Evolutionary conservation across 805 yeast species (phyloP), one percentile per base, ranked within the genome.

Genomic region (Isabelozyma pseudorhagii): DNA sequence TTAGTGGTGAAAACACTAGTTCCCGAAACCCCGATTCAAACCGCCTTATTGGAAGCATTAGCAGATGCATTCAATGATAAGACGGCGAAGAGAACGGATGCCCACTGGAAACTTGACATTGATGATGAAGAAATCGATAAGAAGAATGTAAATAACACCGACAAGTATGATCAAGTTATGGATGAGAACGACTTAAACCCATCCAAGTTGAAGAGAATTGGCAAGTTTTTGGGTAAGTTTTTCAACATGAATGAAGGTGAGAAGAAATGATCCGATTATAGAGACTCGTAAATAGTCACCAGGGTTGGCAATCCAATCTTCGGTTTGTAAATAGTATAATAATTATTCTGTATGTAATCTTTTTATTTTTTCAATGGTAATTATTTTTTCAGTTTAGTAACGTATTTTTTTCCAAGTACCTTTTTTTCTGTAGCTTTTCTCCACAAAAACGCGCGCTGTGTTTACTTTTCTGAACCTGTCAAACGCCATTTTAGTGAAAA

Each of bases 51-150:
- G 60, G 99, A 94, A 66, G 97, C 97, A 0, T 77, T 94, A 54
- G 99, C 99, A 1, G 97, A 91, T 62, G 87, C 96, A 2, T 80
- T 87, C 45, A 82, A 87, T 50, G 99, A 94, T 66, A 75, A 75
- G 41, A 78, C 76, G 21, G 99, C 99, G 3, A 87, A 80, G 57
- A 75, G 96, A 54, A 74, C 84, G 10, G 84, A 82, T 60, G 68
- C 69, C 13, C 70, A 72, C 47, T 68, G 71, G 68, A 67, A 68
- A 46, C 51, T 62, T 25, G 73, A 70, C 44, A 39, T 61, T n/a
- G 72, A 67, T 5, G 66, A 64, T 27, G 57, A 57, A n/a, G 51
- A 49, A 11, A 50, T 49, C 17, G 42, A 52, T 6, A 48, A 54
- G 38, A 50, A 52, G 40, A 45, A 44, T 4, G 13, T 42, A 3